These are phyloP conservation scores for Hordeum pubiflorum DNA, from an alignment of 202 grass and related monocot species.

Conservation along the genomic window DNA sequence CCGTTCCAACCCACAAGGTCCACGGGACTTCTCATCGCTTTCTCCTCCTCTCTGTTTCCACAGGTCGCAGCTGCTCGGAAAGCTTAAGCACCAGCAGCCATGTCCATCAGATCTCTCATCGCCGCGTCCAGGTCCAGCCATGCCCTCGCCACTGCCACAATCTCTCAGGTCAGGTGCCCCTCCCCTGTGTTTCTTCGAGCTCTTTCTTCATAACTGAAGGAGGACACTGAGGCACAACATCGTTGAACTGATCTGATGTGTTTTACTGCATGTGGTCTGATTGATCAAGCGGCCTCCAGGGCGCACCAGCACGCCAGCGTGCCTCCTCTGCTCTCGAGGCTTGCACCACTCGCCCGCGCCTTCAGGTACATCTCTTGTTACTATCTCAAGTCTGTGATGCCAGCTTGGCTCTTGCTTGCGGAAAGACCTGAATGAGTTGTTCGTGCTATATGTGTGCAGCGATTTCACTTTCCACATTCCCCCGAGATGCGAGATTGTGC, in stretches of 20 bases:
- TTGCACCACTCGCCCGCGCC: background rate
- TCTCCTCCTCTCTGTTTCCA: background rate
- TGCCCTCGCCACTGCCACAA: conserved; percentile 12
- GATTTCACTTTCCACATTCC: too few relatives aligned
- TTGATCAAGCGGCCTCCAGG: background rate
- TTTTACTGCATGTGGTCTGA: background rate
- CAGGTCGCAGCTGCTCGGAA: background rate
- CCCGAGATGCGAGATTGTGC: too few relatives aligned
- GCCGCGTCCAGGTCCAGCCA: background rate
- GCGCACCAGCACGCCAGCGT: background rate
- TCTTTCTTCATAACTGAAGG: background rate
- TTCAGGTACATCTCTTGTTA: conserved; percentile 40
- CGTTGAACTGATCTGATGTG: background rate
- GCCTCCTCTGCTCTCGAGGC: background rate
- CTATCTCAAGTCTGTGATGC: background rate
- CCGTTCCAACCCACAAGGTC: too few relatives aligned
- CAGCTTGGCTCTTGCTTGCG: background rate
- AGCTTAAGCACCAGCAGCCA: background rate
- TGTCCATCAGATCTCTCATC: background rate
- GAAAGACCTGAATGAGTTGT: background rate
- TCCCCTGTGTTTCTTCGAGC: background rate
- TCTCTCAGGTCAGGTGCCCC: conserved; percentile 15
- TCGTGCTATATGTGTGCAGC: conserved; percentile 17
- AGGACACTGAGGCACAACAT: background rate
- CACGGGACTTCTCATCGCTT: too few relatives aligned